phyloP scores from a whole-genome alignment of 306 rosid species.

The Vigna mungo region DNA sequence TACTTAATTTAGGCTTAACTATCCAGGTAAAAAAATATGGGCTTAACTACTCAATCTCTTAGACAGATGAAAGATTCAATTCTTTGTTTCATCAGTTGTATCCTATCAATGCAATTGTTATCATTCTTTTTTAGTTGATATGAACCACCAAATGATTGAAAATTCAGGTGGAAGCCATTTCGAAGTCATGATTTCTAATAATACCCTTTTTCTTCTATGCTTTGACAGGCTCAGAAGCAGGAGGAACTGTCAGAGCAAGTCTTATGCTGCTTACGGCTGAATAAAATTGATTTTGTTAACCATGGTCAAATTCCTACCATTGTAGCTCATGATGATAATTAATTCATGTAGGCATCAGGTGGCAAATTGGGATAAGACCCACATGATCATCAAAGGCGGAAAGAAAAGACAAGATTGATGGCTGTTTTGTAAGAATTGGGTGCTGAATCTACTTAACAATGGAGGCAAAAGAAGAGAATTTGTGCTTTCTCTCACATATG shows the following conservation, averaged over 20 bases:
- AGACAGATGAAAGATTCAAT: not conserved
- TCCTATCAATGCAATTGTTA: not conserved
- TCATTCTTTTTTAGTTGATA: not conserved
- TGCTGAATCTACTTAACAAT: not conserved
- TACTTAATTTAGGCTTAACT: slow-evolving; percentile 73
- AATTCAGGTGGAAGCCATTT: no score
- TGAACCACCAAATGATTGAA: not conserved
- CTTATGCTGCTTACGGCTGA: slow-evolving; percentile 80
- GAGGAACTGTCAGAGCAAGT: slow-evolving; percentile 94
- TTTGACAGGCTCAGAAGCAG: slow-evolving; percentile 79
- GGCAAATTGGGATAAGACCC: not conserved
- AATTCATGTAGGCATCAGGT: slow-evolving; percentile 13
- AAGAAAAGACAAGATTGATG: slow-evolving; percentile 10
- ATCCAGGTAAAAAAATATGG: slow-evolving; percentile 65
- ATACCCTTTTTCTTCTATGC: not conserved
- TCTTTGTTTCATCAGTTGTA: not conserved
- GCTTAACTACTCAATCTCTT: not conserved
- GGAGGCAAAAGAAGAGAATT: not conserved
- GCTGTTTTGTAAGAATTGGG: slow-evolving; percentile 8
- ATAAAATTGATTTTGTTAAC: slow-evolving; percentile 79
- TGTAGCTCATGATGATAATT: slow-evolving; percentile 54
- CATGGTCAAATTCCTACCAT: slow-evolving; percentile 82
- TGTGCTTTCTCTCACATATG: not conserved
- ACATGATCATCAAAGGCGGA: not conserved
- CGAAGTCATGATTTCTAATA: not conserved